phyloP scores from a whole-genome alignment of 176 grass and related monocot species.

The Musa beccarii region DNA sequence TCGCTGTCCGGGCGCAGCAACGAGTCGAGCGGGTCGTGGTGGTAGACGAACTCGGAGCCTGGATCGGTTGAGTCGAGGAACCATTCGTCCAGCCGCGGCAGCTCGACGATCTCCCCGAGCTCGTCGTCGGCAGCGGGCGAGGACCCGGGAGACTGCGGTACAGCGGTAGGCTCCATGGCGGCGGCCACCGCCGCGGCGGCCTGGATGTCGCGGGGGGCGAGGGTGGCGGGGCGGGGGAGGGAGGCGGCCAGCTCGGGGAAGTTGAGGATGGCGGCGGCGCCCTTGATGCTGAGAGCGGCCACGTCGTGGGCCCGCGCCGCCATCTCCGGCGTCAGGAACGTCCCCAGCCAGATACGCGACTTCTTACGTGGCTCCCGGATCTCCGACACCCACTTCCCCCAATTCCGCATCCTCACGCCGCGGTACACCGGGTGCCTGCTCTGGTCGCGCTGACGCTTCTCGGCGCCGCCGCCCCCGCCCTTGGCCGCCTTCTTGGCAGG shows the following conservation, averaged over 20 bases:
- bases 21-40: not conserved
- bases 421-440: conserved; percentile 38
- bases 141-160: not conserved
- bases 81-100: not conserved
- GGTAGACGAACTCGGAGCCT: not conserved
- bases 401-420: conserved; percentile 71
- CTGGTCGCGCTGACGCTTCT: conserved; percentile 7
- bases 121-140: not conserved
- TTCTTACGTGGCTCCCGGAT: conserved; percentile 87
- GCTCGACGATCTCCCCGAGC: conserved; percentile 4
- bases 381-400: conserved; percentile 96
- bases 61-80: not conserved
- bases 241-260: conserved; percentile 56
- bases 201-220: conserved; percentile 69
- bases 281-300: conserved; percentile 81
- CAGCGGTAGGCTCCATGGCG: conserved; percentile 20
- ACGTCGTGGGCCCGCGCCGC: conserved; percentile 78
- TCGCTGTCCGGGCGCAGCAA: not conserved
- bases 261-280: conserved; percentile 66
- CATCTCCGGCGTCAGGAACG: conserved; percentile 78
- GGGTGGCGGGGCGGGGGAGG: conserved; percentile 48
- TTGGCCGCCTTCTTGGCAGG: conserved; percentile 10
- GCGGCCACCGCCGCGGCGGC: conserved; percentile 66
- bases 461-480: not conserved
- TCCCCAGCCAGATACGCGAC: conserved; percentile 91